Conservation (phyloP, 2,329 filamentous ascomycete species). For the Diaporthe helianthi region DNA sequence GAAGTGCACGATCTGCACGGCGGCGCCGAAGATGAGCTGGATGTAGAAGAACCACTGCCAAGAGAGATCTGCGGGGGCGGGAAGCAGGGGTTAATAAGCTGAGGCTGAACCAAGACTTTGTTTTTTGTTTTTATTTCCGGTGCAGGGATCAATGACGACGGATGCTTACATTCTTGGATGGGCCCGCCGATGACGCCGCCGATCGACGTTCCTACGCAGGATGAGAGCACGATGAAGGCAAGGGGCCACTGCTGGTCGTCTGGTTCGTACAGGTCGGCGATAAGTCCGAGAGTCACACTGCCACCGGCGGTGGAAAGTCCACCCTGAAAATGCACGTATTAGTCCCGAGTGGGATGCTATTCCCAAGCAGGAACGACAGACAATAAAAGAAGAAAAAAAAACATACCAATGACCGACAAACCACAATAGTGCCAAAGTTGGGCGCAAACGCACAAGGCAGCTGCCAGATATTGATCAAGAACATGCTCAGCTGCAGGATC, state of each 20-base stretch:
- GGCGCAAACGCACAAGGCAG: conserved; percentile 52
- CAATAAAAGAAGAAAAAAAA: background rate
- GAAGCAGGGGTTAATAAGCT: background rate
- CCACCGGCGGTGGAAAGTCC: conserved; percentile 70
- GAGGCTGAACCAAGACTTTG: background rate
- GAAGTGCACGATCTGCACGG: conserved; percentile 57
- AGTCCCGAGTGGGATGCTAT: background rate
- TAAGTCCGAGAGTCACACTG: conserved; percentile 69
- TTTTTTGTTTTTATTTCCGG: too few relatives aligned
- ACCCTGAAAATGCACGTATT: conserved; percentile 38
- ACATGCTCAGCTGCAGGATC: conserved; percentile 57
- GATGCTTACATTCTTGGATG: conserved; percentile 6
- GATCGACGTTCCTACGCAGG: conserved; percentile 61
- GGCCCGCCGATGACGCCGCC: conserved; percentile 60
- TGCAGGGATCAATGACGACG: background rate
- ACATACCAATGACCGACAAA: conserved; percentile 51
- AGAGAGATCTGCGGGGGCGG: conserved; percentile 18
- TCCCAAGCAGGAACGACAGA: fast-evolving
- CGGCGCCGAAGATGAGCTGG: conserved; percentile 62
- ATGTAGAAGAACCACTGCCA: conserved; percentile 69
- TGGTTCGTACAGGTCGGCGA: conserved; percentile 67
- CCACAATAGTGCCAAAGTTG: conserved; percentile 50
- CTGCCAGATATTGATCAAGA: conserved; percentile 62
- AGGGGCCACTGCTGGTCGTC: conserved; percentile 66
- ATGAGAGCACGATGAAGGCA: conserved; percentile 65